phyloP scores from a whole-genome alignment of 75 land plant species.

The Gnetum montanum region DNA sequence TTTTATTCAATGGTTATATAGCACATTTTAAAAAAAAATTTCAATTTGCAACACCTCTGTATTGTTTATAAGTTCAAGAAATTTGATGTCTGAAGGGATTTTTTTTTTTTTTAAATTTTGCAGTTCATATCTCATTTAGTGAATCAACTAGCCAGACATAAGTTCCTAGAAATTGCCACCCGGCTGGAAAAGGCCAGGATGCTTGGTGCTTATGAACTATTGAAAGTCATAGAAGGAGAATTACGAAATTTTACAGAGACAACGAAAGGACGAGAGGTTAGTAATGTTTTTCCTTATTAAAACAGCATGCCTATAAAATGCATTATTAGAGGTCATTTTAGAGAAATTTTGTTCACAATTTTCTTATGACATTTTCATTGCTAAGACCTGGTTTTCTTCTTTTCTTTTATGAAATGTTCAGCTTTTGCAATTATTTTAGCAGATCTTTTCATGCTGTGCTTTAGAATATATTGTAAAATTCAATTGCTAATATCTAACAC shows the following conservation, averaged over 20 bases:
- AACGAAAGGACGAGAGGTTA: slow-evolving; percentile 72
- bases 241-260: slow-evolving; percentile 64
- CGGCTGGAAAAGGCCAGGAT: slow-evolving; percentile 80
- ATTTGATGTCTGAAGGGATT: neutral
- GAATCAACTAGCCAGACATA: slow-evolving; percentile 87
- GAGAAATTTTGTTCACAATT: no score
- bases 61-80: neutral
- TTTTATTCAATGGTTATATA: neutral
- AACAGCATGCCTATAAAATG: neutral
- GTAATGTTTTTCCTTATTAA: neutral
- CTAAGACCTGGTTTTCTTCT: no score
- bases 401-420: no score
- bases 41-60: neutral
- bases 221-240: slow-evolving; percentile 83
- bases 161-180: slow-evolving; percentile 82
- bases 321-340: no score
- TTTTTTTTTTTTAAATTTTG: no score
- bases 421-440: no score
- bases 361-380: no score
- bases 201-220: slow-evolving; percentile 80
- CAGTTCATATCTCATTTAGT: slow-evolving; percentile 89
- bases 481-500: no score
- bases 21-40: neutral
- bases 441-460: no score
- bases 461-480: no score